Evolutionary conservation across 768 basidiomycete species (phyloP), one percentile per base, ranked within the genome.

Genomic region (Leccinellum luteum): DNA sequence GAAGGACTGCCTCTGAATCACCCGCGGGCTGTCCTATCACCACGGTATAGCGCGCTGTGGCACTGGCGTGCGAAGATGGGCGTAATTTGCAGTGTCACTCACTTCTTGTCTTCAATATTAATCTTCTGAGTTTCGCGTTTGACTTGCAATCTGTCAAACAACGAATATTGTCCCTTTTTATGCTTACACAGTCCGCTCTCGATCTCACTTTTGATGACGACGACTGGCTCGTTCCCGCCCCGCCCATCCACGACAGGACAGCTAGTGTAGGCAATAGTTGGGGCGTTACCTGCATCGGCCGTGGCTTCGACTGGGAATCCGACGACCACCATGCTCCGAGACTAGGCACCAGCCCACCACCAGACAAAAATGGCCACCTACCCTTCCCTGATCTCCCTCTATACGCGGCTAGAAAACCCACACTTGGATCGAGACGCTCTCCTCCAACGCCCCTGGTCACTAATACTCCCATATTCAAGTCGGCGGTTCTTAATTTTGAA

Each of bases 281-380:
- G 89, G 87, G 87, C 7, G 90, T 93, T 59, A 92, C 91, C 19
- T 90, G 84, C 35, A 86, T 92, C 48, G 91, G 91, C 12, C 83
- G 88, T 48, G 91, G 91, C 17, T 92, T 90, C 67, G 78, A 89
- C 71, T 92, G 90, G 88, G 79, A 78, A 55, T 73, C 78, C 57
- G 74, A 73, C 51, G 70, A 74, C 44, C 77, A 77, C 34, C 68
- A 73, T 34, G 60, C 54, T 51, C 7, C 60, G 44, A 58, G 43
- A 41, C 35, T 54, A 30, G 45, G 56, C 25, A 19, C 54, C 38
- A 17, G 50, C 27, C 38, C 51, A 17, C 41, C 65, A 48, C 41
- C 59, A 34, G 60, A 52, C 47, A 32, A 55, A 45, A 58, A 55
- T 23, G 58, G 41, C 5, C 60, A 56, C 14, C 17, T 51, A 25